Evolutionary conservation across 1,284 basidiomycete genomes (phyloP).

Genomic region (Vanrija sp.): DNA sequence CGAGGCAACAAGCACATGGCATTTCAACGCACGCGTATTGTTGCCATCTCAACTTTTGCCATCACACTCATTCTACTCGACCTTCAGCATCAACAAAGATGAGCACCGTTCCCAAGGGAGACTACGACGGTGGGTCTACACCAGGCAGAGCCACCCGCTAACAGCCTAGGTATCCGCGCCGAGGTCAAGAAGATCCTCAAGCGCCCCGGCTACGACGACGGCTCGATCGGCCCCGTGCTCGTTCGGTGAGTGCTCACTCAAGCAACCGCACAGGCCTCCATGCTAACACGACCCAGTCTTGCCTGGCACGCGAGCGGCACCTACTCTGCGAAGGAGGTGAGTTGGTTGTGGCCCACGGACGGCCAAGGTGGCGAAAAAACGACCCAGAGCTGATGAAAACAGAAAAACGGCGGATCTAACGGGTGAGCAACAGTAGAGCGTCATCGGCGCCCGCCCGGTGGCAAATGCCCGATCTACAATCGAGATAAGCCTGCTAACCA

Average conservation of each 20-base stretch:
- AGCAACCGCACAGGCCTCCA: background rate
- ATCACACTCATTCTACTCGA: background rate
- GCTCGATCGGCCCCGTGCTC: slow-evolving; percentile 45
- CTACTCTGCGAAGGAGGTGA: slow-evolving; percentile 40
- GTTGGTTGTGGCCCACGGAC: background rate
- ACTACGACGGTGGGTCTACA: slow-evolving; percentile 33
- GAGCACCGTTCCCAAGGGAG: slow-evolving; percentile 35
- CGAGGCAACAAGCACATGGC: no score
- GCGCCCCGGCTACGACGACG: slow-evolving; percentile 49
- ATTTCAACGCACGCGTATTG: background rate
- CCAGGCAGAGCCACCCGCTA: background rate
- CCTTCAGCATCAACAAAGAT: slow-evolving; percentile 8
- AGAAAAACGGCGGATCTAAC: slow-evolving; percentile 54
- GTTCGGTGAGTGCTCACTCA: slow-evolving; percentile 29
- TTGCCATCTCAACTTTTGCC: background rate
- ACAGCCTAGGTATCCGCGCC: slow-evolving; percentile 33
- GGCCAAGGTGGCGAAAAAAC: background rate
- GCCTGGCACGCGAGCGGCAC: slow-evolving; percentile 57
- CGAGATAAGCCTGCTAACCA: slow-evolving; percentile 5
- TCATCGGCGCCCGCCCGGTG: background rate
- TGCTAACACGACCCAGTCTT: slow-evolving; percentile 38
- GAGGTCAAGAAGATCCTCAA: slow-evolving; percentile 46
- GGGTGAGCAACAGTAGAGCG: slow-evolving; percentile 32
- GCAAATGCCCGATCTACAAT: background rate
- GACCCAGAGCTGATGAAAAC: slow-evolving; percentile 15